Conservation (phyloP, 2,329 filamentous ascomycete genomes). For the Cadophora malorum region DNA sequence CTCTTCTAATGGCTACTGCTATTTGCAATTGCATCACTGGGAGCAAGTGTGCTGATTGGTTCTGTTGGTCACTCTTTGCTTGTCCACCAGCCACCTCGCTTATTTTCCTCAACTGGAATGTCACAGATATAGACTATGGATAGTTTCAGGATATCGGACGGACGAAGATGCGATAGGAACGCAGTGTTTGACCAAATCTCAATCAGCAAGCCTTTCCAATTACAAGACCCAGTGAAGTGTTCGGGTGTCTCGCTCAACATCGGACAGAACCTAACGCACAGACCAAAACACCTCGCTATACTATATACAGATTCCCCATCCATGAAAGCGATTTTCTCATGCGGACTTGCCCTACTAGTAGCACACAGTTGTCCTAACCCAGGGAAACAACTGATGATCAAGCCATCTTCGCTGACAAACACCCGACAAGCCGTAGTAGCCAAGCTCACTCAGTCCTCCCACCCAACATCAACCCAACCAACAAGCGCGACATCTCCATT, state of each 20-base stretch:
- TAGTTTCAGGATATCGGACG: not conserved
- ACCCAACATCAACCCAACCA: not conserved
- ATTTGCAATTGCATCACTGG: not conserved
- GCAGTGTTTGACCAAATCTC: not conserved
- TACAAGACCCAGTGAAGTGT: not conserved
- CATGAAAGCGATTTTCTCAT: not conserved
- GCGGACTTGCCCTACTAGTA: not conserved
- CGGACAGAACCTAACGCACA: not conserved
- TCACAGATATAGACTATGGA: not conserved
- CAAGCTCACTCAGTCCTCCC: not conserved
- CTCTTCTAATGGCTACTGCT: not conserved
- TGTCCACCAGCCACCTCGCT: not conserved
- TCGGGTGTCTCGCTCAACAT: not conserved
- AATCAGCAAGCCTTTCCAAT: not conserved
- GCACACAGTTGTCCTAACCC: not conserved
- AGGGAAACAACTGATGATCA: constrained; percentile 9
- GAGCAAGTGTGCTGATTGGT: not conserved
- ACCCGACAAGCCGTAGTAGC: not conserved
- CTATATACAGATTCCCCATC: not conserved
- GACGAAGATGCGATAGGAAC: not conserved
- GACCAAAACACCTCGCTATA: not conserved
- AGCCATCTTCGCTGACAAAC: not conserved
- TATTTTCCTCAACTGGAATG: not conserved
- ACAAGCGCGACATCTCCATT: not conserved
- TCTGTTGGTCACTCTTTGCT: not conserved